A percentile compares a stretch with the other conserved stretches of the same genome.
Conservation (phyloP, 768 basidiomycete species). For the Phaeotremella fagi region DNA sequence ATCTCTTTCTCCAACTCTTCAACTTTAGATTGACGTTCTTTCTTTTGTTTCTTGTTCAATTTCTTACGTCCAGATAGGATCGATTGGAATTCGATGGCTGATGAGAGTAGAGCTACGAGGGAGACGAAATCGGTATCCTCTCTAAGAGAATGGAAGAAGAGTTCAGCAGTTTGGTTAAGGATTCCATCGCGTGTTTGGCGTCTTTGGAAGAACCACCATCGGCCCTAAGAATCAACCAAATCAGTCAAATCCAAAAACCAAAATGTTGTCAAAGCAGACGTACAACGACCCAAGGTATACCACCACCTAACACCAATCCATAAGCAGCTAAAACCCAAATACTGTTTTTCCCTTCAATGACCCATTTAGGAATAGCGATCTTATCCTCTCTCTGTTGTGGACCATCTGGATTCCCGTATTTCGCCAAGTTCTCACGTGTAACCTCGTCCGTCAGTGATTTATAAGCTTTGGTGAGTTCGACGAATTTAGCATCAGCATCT, state of each 20-base stretch:
- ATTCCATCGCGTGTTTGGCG: conserved; percentile 89
- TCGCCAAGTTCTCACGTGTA: conserved; percentile 80
- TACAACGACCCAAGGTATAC: conserved; percentile 79
- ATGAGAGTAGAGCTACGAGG: conserved; percentile 64
- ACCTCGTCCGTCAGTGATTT: conserved; percentile 95
- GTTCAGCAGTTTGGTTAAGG: conserved; percentile 69
- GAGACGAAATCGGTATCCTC: conserved; percentile 73
- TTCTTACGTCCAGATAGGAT: conserved; percentile 36
- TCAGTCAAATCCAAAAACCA: not conserved
- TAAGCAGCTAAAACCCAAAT: conserved; percentile 85
- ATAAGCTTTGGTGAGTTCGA: conserved; percentile 94
- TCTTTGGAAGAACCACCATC: conserved; percentile 96
- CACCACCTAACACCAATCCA: conserved; percentile 77
- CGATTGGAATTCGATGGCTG: conserved; percentile 47
- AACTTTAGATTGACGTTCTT: conserved; percentile 37
- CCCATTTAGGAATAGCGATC: conserved; percentile 89
- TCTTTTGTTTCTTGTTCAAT: conserved; percentile 45
- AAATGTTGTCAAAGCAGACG: conserved; percentile 23
- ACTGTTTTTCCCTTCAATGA: conserved; percentile 85
- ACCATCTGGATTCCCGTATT: conserved; percentile 92
- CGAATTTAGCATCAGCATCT: conserved; percentile 76
- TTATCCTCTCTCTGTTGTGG: conserved; percentile 92
- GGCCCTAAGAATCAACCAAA: conserved; percentile 57
- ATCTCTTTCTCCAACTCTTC: conserved; percentile 47
- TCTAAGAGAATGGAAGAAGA: conserved; percentile 78